A percentile compares a stretch with the other conserved stretches of the same genome.
phyloP scores from a whole-genome alignment of 2,329 filamentous ascomycete species.

The Metarhizium guizhouense region DNA sequence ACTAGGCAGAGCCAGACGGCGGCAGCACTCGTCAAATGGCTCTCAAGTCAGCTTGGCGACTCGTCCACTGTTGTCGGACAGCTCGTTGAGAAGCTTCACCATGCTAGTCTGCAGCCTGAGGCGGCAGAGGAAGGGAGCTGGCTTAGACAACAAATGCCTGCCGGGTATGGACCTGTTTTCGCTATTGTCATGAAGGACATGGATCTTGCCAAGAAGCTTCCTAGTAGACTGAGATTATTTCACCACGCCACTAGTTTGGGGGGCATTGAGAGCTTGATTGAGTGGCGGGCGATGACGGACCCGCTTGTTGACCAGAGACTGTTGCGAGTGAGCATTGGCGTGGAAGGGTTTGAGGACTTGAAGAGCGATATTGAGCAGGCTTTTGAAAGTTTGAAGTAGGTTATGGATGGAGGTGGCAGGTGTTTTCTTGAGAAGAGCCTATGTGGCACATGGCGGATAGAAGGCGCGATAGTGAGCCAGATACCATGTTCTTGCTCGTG shows the following conservation, averaged over 20 bases:
- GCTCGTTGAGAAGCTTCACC: slow-evolving; percentile 54
- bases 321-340: slow-evolving; percentile 73
- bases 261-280: slow-evolving; percentile 89
- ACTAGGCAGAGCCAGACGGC: slow-evolving; percentile 66
- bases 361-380: slow-evolving; percentile 63
- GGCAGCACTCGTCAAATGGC: slow-evolving; percentile 60
- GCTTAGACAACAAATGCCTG: slow-evolving; percentile 82
- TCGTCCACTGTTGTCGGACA: slow-evolving; percentile 34
- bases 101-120: slow-evolving; percentile 71
- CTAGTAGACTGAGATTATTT: slow-evolving; percentile 72
- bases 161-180: slow-evolving; percentile 85
- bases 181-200: slow-evolving; percentile 56
- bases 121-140: slow-evolving; percentile 52
- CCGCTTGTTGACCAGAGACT: slow-evolving; percentile 58
- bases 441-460: too few species aligned
- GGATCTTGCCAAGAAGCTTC: slow-evolving; percentile 56
- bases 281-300: slow-evolving; percentile 93
- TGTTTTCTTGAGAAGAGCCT: too few species aligned
- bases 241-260: slow-evolving; percentile 92
- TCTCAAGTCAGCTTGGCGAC: slow-evolving; percentile 41
- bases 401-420: not conserved
- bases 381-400: slow-evolving; percentile 43
- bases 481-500: too few species aligned
- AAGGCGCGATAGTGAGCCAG: too few species aligned
- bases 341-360: slow-evolving; percentile 82